A percentile compares a stretch with the other conserved stretches of the same genome.
phyloP scores from a whole-genome alignment of 2,329 filamentous ascomycete species.

The Camillea tinctor region DNA sequence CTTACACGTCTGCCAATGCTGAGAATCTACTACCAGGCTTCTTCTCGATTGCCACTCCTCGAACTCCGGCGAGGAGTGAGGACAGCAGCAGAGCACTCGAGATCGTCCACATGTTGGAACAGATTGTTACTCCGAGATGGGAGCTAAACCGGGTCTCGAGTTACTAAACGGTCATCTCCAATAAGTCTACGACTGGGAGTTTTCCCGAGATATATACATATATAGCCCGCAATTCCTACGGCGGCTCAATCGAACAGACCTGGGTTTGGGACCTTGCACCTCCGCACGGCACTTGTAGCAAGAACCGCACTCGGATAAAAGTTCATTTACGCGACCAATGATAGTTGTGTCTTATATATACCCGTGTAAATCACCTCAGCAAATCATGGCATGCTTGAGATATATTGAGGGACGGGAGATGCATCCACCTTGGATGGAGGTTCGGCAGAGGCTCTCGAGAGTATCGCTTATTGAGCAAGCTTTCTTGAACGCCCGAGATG shows the following conservation, averaged over 20 bases:
- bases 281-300: constrained; percentile 29
- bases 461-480: no score
- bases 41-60: constrained; percentile 11
- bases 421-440: neutral
- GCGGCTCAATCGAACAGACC: constrained; percentile 27
- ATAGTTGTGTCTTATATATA: constrained; percentile 20
- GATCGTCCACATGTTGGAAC: constrained; percentile 22
- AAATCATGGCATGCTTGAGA: neutral
- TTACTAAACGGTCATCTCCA: neutral
- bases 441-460: neutral
- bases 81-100: constrained; percentile 22
- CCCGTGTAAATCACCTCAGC: constrained; percentile 16
- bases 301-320: constrained; percentile 22
- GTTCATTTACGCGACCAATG: constrained; percentile 26
- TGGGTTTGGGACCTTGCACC: constrained; percentile 18
- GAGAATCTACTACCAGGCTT: constrained; percentile 12
- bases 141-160: constrained; percentile 2
- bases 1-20: constrained; percentile 25
- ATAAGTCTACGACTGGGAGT: constrained; percentile 3
- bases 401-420: neutral
- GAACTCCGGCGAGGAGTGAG: constrained; percentile 25
- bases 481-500: no score
- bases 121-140: constrained; percentile 11
- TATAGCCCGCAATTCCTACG: constrained; percentile 12
- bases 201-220: constrained; percentile 24